Evolutionary conservation across 2,329 filamentous ascomycete genomes (phyloP).

Genomic region (Alternaria sp.): DNA sequence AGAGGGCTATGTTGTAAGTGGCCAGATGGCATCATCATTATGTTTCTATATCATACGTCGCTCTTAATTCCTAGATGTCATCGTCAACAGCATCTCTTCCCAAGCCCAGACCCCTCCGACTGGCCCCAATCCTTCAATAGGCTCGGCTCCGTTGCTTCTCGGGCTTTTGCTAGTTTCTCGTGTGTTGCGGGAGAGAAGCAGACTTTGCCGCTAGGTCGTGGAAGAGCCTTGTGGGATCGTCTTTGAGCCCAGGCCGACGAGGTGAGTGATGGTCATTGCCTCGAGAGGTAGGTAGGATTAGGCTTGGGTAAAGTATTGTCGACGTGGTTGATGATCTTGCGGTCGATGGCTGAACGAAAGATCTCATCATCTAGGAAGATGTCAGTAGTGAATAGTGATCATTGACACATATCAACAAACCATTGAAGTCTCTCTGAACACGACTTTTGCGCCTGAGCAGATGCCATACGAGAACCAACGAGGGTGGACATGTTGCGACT

Average conservation of each 20-base stretch:
- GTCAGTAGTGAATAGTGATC: accelerated
- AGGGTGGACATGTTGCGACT: background rate
- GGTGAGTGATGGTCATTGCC: background rate
- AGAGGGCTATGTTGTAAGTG: no score
- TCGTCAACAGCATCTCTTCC: no score
- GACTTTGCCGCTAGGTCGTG: accelerated
- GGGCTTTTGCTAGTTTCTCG: background rate
- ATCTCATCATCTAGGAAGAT: background rate
- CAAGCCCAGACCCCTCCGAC: no score
- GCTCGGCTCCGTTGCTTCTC: no score
- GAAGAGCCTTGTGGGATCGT: background rate
- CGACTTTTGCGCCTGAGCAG: background rate
- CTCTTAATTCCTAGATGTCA: no score
- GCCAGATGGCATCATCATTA: no score
- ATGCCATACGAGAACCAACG: background rate
- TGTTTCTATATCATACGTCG: no score
- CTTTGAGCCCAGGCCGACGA: accelerated
- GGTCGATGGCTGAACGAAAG: background rate
- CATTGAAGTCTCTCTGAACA: background rate
- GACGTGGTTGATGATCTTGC: background rate
- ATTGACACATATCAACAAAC: background rate
- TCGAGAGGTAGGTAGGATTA: background rate
- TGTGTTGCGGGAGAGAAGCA: accelerated
- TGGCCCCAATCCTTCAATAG: no score
- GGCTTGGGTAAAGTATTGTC: background rate